Percentiles rank a stretch among this genome's conserved stretches.
phyloP scores from a whole-genome alignment of 768 basidiomycete species.

The Suillus lakei region DNA sequence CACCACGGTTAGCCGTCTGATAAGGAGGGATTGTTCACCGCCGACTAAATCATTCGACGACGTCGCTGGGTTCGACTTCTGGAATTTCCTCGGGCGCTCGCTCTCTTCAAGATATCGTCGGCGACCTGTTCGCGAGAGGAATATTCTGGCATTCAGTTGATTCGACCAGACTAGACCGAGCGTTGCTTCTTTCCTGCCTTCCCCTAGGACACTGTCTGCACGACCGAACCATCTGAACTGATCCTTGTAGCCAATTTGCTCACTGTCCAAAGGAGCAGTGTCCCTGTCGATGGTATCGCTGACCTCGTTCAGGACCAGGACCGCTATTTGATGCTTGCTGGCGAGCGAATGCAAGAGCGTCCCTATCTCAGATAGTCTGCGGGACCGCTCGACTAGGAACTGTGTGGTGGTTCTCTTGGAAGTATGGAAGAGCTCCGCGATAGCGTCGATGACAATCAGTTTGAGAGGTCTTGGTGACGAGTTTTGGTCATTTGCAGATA shows the following conservation, averaged over 20 bases:
- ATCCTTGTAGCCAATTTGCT: constrained; percentile 63
- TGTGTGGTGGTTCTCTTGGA: constrained; percentile 59
- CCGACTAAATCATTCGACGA: constrained; percentile 9
- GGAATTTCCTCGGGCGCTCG: constrained; percentile 33
- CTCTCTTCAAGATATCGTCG: constrained; percentile 55
- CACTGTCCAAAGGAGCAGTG: constrained; percentile 18
- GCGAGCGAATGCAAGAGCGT: constrained; percentile 75
- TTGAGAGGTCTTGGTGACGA: constrained; percentile 60
- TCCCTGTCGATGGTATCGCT: constrained; percentile 68
- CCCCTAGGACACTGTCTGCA: constrained; percentile 60
- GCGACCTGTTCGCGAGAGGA: constrained; percentile 79
- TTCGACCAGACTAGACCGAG: constrained; percentile 95
- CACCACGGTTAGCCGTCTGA: constrained; percentile 76
- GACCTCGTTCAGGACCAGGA: constrained; percentile 91
- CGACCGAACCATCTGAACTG: constrained; percentile 82
- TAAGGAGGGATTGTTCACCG: constrained; percentile 51
- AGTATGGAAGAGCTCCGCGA: constrained; percentile 84
- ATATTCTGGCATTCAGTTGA: constrained; percentile 83
- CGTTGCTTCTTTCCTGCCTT: constrained; percentile 74
- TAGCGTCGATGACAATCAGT: constrained; percentile 85
- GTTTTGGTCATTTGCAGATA: constrained; percentile 39
- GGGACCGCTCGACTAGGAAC: constrained; percentile 75
- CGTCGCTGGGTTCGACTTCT: constrained; percentile 11
- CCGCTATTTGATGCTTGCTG: constrained; percentile 61
- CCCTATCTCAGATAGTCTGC: constrained; percentile 69